Evolutionary conservation across 495 filamentous ascomycete genomes (phyloP), one percentile per base, ranked within the genome.

Genomic region (Neohortaea acidophila): DNA sequence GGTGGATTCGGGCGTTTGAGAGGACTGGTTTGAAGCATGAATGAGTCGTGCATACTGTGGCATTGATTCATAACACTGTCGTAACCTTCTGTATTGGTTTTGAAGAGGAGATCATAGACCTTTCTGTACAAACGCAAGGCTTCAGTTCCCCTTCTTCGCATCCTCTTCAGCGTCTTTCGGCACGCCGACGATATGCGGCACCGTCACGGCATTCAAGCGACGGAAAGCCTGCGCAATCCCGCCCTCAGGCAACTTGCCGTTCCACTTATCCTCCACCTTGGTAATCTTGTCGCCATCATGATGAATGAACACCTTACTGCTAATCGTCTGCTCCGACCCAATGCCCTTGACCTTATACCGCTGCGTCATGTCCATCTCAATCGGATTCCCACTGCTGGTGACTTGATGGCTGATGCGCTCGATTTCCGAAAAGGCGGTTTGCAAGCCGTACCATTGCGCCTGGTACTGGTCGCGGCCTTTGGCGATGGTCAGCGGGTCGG

Each of bases 101-200:
- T n/a, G n/a, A n/a, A n/a, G n/a, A n/a, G n/a, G n/a, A n/a, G n/a
- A n/a, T n/a, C n/a, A 30, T 30, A 15, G n/a, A n/a, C 11, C 11
- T 30, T 3, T 4, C 28, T 30, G 19, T 10, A 14, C 4, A 22
- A 18, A 11, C 36, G 24, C 2, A 29, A 18, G 22, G 4, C 18
- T 29, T 20, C 38, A 49, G 41, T 54, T 54, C 15, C 51, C 51
- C 20, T 32, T 43, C 39, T 51, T 19, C 22, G 30, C 34, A 47
- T 75, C 69, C 49, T 75, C 67, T 42, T 66, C 63, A 36, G 67
- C 66, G 26, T 57, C 63, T 57, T 70, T 71, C 19, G 72, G 72
- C 19, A 77, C 69, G n/a, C 55, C 53, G 10, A 77, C 60, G 33
- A 73, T 52, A 18, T 59, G 61, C 2, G 69, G 72, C 6, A 76